Conservation (phyloP, 352 stramenopile genomes). For the Peronosclerospora sorghi region DNA sequence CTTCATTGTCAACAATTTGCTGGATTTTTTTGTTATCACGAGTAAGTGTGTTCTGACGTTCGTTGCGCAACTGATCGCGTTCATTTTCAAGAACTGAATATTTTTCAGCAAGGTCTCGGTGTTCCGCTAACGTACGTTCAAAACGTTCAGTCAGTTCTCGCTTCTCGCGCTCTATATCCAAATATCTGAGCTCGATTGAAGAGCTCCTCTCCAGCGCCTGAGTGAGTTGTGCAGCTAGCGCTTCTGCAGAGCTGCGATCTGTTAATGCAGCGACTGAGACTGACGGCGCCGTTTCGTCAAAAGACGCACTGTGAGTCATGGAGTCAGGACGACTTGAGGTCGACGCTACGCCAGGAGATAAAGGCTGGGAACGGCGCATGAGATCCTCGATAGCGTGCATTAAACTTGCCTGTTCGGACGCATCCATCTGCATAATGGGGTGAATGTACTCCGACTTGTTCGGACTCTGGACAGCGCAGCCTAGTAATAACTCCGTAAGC, state of each 20-base stretch:
- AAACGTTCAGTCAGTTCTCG: conserved; percentile 62
- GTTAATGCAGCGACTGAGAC: conserved; percentile 19
- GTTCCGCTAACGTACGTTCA: conserved; percentile 42
- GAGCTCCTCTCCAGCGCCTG: conserved; percentile 61
- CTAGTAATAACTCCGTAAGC: conserved; percentile 61
- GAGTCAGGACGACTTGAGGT: conserved; percentile 17
- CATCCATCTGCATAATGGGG: conserved; percentile 74
- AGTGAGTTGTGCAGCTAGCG: conserved; percentile 38
- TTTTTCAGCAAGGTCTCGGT: conserved; percentile 32
- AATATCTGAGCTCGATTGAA: conserved; percentile 53
- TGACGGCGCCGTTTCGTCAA: conserved; percentile 39
- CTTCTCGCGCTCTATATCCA: conserved; percentile 74
- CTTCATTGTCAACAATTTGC: conserved; percentile 75
- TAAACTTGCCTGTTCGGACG: conserved; percentile 64
- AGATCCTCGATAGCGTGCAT: conserved; percentile 81
- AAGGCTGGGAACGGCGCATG: conserved; percentile 64
- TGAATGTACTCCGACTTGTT: conserved; percentile 79
- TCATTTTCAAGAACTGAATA: conserved; percentile 48
- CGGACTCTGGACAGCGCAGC: conserved; percentile 68
- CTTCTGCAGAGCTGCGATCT: conserved; percentile 31
- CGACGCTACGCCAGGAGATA: conserved; percentile 29
- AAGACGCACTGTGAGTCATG: conserved; percentile 29
- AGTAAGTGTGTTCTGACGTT: conserved; percentile 64
- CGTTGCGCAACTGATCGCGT: conserved; percentile 52
- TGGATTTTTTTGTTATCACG: conserved; percentile 84